Evolutionary conservation across 495 filamentous ascomycete species (phyloP), one percentile per base, ranked within the genome.

Genomic region (Penicillium fimorum): DNA sequence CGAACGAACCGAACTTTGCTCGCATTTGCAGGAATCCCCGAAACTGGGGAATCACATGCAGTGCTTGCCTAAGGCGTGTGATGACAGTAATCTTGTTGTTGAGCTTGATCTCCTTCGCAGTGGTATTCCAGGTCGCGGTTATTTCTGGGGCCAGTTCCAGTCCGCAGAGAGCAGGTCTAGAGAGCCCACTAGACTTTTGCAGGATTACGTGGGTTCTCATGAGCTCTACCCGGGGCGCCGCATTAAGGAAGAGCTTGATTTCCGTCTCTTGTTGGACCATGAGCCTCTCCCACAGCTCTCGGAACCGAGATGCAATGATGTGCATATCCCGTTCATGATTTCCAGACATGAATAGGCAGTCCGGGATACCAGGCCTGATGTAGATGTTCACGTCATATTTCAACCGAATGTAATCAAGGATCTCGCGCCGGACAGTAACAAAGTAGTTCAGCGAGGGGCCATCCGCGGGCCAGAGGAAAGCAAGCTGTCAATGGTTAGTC

Each of bases 11-110:
- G 10, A 54, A 54, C 9, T 54, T 54, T 6, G 10, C 52, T 38
- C 52, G 52, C 52, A 54, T 46, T 38, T 54, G 52, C 11, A 45
- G 15, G 6, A 35, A 46, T n/a, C 42, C 42, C 20, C 37, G 22
- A 4, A 54, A 38, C 4, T 35, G 20, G 0, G 42, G 52, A n/a
- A 54, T 24, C 7, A 54, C 15, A 12, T 38, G 41, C 20, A 54
- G 32, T 29, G 52, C 52, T 4, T 20, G 25, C 32, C 22, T 24
- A 2, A 54, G 33, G 32, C 32, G 30, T 10, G n/a, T 27, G 12
- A 24, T 24, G 13, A 54, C 44, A 33, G 13, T 13, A 17, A 29
- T n/a, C 22, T 54, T 54, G 43, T 54, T 54, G 1, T 22, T 44
- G 18, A 20, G 18, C n/a, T 38, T 54, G 11, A 46, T 24, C 7